Evolutionary conservation across 2,329 filamentous ascomycete species (phyloP).

Genomic region (Colletotrichum godetiae): DNA sequence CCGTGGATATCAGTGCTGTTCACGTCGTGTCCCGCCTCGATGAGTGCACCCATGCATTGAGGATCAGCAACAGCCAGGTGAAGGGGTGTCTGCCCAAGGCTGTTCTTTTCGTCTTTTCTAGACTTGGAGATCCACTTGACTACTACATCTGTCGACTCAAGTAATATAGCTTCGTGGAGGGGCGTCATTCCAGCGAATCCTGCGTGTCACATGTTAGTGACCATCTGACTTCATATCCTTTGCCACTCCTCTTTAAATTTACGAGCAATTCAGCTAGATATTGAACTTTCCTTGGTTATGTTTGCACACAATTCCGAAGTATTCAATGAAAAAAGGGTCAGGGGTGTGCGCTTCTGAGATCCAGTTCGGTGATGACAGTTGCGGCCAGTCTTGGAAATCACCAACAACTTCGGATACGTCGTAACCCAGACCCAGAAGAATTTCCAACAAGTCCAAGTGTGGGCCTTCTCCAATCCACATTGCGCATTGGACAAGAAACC

Average conservation of each 20-base stretch:
- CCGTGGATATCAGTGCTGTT: not conserved
- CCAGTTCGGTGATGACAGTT: not conserved
- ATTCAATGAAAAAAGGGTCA: not conserved
- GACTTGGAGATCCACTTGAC: rapidly evolving
- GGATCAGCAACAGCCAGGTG: not conserved
- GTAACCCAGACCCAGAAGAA: not conserved
- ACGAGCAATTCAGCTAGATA: no score
- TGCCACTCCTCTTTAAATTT: not conserved
- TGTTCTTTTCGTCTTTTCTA: not conserved
- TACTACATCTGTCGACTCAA: not conserved
- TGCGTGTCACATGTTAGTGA: not conserved
- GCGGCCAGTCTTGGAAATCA: not conserved
- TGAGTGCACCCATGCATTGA: not conserved
- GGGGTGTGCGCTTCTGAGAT: not conserved
- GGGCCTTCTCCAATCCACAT: conserved; percentile 7
- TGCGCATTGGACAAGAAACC: not conserved
- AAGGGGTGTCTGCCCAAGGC: conserved; percentile 1
- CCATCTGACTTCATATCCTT: not conserved
- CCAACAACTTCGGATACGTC: not conserved
- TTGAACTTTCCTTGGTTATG: not conserved
- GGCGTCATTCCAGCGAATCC: conserved; percentile 15
- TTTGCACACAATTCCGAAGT: not conserved
- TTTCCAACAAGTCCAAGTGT: not conserved
- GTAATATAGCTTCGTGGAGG: not conserved
- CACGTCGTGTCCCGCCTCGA: not conserved